Evolutionary conservation across 208 protist genomes (phyloP), one percentile per base, ranked within the genome.

Genomic region (Crithidia acanthocephali): DNA sequence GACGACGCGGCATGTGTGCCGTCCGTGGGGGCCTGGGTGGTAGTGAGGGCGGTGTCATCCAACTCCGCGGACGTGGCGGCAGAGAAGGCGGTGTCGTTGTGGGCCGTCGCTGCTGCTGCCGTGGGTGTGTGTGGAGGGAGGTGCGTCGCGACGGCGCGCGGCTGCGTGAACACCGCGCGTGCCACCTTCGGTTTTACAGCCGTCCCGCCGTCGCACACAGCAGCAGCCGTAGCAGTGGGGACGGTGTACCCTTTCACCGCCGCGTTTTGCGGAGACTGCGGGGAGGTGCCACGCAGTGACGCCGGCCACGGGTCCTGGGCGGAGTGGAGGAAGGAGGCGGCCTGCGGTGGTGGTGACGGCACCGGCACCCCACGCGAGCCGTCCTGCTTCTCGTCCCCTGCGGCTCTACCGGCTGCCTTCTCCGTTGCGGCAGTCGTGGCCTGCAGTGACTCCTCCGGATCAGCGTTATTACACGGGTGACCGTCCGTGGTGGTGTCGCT

Each of bases 241-340:
- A n/a, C n/a, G n/a, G n/a, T n/a, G 23, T 25, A 15, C 57, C 1
- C 22, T 25, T 59, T n/a, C 45, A 50, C 20, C 45, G 8, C 6
- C 37, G 13, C 37, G 6, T 45, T 33, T n/a, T 47, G 57, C 37
- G 57, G 25, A 13, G n/a, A 28, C 53, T 58, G 57, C 13, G 57
- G 40, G 1, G 42, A 27, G 20, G 61, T 30, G 2, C 23, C 47
- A 3, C 44, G 47, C 32, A 44, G 30, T 20, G 64, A 27, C 35
- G 50, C 18, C 51, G 44, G 51, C 51, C 58, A 59, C 18, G 27
- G 51, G 27, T 64, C 50, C 48, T 62, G 60, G 10, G 23, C 61
- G 16, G 53, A n/a, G 56, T 30, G 47, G 2, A 66, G 61, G 16
- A 66, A 66, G n/a, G 1, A 25, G 22, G 32, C 22, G 11, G 18